Percentiles rank a stretch among this genome's conserved stretches.
These are phyloP conservation scores for Rhodotorula sp. DNA, from an alignment of 1,284 basidiomycete species.

Conservation along the genomic window DNA sequence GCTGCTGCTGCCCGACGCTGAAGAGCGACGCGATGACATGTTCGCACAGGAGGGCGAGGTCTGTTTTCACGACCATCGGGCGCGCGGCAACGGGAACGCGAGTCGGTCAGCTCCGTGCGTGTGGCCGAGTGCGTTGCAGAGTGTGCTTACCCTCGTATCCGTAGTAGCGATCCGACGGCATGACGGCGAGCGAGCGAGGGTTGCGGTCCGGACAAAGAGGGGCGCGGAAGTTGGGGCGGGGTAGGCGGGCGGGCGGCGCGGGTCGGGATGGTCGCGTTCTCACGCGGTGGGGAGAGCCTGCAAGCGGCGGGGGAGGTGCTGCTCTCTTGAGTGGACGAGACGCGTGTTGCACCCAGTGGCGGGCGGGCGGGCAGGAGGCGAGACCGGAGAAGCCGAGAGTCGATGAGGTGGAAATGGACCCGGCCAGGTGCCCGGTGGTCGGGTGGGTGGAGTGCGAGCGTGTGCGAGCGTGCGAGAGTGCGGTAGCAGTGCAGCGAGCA, in stretches of 20 bases:
- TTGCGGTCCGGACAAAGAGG: background rate
- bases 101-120: background rate
- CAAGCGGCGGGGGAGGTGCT: too few species aligned
- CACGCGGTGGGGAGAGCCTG: too few species aligned
- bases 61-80: constrained; percentile 20
- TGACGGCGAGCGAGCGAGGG: background rate
- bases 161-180: constrained; percentile 35
- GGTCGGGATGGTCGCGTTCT: too few species aligned
- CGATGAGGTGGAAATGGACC: too few species aligned
- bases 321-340: too few species aligned
- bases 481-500: background rate
- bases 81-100: background rate
- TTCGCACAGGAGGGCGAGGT: constrained; percentile 44
- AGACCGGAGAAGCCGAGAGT: too few species aligned
- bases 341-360: too few species aligned
- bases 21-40: constrained; percentile 44
- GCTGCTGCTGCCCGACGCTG: constrained; percentile 15
- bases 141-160: constrained; percentile 32
- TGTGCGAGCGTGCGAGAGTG: background rate
- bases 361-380: too few species aligned
- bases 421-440: too few species aligned
- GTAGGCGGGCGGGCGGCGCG: background rate
- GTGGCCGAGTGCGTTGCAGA: background rate
- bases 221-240: background rate
- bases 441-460: background rate